Base-by-base conservation (phyloP, 129 eudicot species). In the Flaveria robusta region DNA sequence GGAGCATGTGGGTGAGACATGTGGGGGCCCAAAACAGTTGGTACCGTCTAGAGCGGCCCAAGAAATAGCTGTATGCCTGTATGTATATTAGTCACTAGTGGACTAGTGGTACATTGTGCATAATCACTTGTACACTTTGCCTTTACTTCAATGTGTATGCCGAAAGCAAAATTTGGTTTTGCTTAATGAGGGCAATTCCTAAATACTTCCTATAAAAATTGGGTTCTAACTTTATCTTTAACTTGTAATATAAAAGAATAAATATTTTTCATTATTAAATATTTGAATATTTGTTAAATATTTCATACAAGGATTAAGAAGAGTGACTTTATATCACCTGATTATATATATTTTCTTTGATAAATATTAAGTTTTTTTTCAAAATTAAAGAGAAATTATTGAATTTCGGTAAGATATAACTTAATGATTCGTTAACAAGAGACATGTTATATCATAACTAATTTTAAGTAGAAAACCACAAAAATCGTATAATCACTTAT, bases 11-110 rank as follows among this genome's bases (percentile, higher is more conserved):
- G 68, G 22, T 15, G 68, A 18, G 22, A 64, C 69, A 31, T 64
- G 69, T n/a, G 69, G 46, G 69, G 43, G 43, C 69, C 69, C 41
- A 37, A 64, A 31, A 37, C 12, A 31, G 20, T 31, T 23, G n/a
- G 9, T 37, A 31, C 23, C 22, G 12, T 64, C 68, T 63, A 54
- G 27, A 54, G 13, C 68, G 68, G 42, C 70, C 23, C 47, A 29
- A 11, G 3, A 65, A n/a, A 65, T 18, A 66, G n/a, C 14, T 31
- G 19, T 10, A 15, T 29, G 10, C 15, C 34, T 14, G 5, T 14
- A 14, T 34, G 5, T 31, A 34, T 34, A 64, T n/a, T n/a, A n/a
- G n/a, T n/a, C n/a, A n/a, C n/a, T n/a, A n/a, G n/a, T n/a, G n/a
- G n/a, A n/a, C 20, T 27, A 7, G 69, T 31, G 13, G 46, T 37